A percentile compares a stretch with the other conserved stretches of the same genome.
Conservation (phyloP, 805 yeast species). For the Pichia californica region DNA sequence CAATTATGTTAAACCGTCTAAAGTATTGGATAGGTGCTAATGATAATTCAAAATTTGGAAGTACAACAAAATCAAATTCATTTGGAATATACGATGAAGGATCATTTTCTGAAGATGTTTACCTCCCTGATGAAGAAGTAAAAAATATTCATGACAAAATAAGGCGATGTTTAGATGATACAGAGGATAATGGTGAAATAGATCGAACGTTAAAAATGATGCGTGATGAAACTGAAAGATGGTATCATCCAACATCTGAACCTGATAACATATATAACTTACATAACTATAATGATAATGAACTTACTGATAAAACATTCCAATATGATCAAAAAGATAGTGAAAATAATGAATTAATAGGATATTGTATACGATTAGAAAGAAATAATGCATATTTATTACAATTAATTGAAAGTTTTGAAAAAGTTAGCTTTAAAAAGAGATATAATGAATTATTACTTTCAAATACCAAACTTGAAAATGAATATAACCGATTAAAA, state of each 20-base stretch:
- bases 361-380: constrained; percentile 15
- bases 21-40: too few relatives aligned
- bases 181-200: constrained; percentile 11
- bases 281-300: not conserved
- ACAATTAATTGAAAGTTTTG: constrained; percentile 15
- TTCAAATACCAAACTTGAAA: constrained; percentile 3
- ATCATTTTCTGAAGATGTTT: not conserved
- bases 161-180: constrained; percentile 11
- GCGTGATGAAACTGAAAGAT: constrained; percentile 14
- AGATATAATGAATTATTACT: constrained; percentile 9
- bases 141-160: constrained; percentile 9
- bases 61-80: not conserved
- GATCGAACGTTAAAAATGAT: constrained; percentile 22
- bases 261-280: too few relatives aligned
- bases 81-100: not conserved
- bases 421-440: constrained; percentile 18
- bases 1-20: too few relatives aligned
- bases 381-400: constrained; percentile 13
- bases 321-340: not conserved
- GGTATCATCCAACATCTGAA: too few relatives aligned
- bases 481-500: constrained; percentile 19
- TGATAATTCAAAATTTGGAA: too few relatives aligned
- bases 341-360: constrained; percentile 6
- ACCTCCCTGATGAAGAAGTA: not conserved
- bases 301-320: not conserved